Conservation (phyloP, 768 basidiomycete species). For the Lactifluus volemus region DNA sequence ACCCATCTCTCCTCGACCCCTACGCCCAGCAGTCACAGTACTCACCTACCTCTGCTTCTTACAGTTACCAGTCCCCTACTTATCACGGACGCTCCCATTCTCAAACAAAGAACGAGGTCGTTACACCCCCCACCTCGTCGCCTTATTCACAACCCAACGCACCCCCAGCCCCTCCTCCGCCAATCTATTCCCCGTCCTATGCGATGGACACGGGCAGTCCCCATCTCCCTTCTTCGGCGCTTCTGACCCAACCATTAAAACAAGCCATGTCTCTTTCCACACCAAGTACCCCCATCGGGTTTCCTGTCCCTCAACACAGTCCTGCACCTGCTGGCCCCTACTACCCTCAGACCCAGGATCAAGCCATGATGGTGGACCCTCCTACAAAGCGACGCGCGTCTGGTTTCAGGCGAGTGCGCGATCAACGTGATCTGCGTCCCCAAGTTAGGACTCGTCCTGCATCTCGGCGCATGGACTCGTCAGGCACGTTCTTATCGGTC, state of each 20-base stretch:
- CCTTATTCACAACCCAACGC: constrained; percentile 48
- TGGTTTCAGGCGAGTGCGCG: constrained; percentile 75
- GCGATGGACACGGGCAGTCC: constrained; percentile 61
- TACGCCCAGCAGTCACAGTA: constrained; percentile 65
- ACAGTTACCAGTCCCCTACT: constrained; percentile 33
- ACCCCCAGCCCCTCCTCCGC: constrained; percentile 29
- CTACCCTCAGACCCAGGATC: constrained; percentile 46
- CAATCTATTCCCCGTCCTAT: constrained; percentile 38
- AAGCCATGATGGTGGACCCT: constrained; percentile 65
- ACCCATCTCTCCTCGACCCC: constrained; percentile 47
- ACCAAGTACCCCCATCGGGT: constrained; percentile 67
- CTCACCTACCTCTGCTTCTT: constrained; percentile 49
- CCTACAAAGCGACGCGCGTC: constrained; percentile 55
- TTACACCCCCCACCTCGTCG: constrained; percentile 32
- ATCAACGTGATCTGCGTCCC: constrained; percentile 69
- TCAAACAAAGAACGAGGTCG: constrained; percentile 37
- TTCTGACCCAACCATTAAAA: constrained; percentile 42
- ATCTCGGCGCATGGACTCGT: constrained; percentile 70
- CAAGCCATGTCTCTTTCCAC: constrained; percentile 50
- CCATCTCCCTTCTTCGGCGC: constrained; percentile 42
- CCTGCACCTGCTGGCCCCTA: constrained; percentile 38
- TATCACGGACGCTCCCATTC: constrained; percentile 40
- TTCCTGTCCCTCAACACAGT: constrained; percentile 43
- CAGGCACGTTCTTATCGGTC: constrained; percentile 75
- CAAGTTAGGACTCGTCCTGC: constrained; percentile 51